These are phyloP conservation scores for Fusarium sp. DNA, from an alignment of 2,329 filamentous ascomycete genomes.

Conservation along the genomic window DNA sequence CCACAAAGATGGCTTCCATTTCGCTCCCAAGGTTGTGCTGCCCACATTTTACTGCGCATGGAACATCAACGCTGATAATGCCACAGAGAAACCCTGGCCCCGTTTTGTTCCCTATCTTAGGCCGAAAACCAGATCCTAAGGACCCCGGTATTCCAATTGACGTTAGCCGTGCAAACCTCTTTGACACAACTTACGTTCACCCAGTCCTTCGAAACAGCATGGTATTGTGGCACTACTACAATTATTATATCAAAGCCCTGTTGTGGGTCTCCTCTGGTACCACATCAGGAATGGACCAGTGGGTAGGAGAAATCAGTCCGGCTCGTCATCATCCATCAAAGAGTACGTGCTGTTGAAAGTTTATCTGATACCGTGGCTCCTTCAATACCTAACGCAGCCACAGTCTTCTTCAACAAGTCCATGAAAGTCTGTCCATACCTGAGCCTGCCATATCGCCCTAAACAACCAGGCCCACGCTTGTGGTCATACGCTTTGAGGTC, in stretches of 20 bases:
- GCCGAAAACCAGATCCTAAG: neutral
- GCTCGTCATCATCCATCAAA: constrained; percentile 3
- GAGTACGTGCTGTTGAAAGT: neutral
- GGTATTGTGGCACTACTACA: constrained; percentile 8
- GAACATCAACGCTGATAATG: neutral
- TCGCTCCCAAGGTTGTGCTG: constrained; percentile 8
- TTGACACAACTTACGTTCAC: constrained; percentile 1
- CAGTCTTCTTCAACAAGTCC: constrained; percentile 14
- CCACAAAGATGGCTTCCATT: constrained; percentile 12
- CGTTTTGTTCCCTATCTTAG: neutral
- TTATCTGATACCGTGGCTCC: no score
- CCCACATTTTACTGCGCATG: no score
- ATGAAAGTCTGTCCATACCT: constrained; percentile 10
- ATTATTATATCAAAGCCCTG: neutral
- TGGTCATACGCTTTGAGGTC: constrained; percentile 7
- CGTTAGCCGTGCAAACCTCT: constrained; percentile 11
- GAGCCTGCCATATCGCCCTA: neutral
- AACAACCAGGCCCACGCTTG: neutral
- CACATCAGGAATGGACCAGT: neutral
- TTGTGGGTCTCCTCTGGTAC: constrained; percentile 9
- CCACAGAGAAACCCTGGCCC: neutral
- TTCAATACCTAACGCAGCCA: neutral
- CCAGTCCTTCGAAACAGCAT: neutral
- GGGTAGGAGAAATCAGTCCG: neutral
- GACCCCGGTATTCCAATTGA: constrained; percentile 10